Base-by-base conservation (phyloP, 208 protist species). In the Leishmania gerbilli region DNA sequence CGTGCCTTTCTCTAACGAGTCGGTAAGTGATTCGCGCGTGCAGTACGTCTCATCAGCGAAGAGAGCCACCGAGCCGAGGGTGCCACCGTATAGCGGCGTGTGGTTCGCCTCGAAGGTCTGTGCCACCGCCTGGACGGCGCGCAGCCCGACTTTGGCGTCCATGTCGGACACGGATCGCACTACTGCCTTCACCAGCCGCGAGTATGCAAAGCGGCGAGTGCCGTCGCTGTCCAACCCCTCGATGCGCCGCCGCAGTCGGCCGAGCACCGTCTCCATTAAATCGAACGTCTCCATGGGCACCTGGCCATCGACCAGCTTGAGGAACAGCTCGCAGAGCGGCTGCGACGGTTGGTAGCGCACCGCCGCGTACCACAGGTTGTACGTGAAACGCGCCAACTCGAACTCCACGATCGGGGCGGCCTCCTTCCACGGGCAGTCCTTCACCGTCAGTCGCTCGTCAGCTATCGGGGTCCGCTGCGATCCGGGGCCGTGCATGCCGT, bases 331-430 rank as follows among this genome's bases (percentile, higher is more conserved):
- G 77, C 93, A 96, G 60, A 96, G 83, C 7, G 93, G 93, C 82
- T 96, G 88, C 51, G 83, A 75, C 11, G 79, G 31, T 51, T 87
- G 88, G 77, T 95, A 89, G 62, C 87, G 88, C 79, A 91, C 84
- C 72, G 90, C 84, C 21, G 77, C 65, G 68, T 88, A 91, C 91
- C 93, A 96, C 72, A 96, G 53, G 78, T 96, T 96, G 85, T 96
- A 96, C 19, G 83, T 88, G 51, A 89, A 92, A 1, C 88, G 86
- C 68, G 87, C 80, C 79, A 92, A 89, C 80, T 96, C 91, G 47
- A 95, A 47, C 81, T 93, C 91, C 42, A 92, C 83, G 27, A 87
- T 75, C 40, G 74, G 68, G 27, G 67, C 47, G 11, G 75, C 67
- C 55, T 88, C 84, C 31, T 27, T 34, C 74, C 83, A 80, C 47